A percentile compares a stretch with the other conserved stretches of the same genome.
phyloP scores from a whole-genome alignment of 306 rosid species.

The Cicer chorassanicum region DNA sequence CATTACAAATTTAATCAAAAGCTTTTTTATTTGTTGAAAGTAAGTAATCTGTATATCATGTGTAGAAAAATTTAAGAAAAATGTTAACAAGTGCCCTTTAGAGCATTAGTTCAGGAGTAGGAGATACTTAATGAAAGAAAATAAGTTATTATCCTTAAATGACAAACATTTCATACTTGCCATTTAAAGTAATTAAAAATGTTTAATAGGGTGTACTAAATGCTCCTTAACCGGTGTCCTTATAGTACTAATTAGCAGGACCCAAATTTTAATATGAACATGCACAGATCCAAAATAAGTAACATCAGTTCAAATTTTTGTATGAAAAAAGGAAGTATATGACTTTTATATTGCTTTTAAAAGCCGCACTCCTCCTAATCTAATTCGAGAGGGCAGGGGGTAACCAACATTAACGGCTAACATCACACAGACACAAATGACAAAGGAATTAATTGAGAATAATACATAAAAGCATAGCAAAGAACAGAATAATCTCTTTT shows the following conservation, averaged over 20 bases:
- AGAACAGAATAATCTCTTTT: conserved; percentile 9
- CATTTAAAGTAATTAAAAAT: no score
- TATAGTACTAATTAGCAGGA: background rate
- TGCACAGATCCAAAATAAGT: background rate
- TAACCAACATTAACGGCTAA: background rate
- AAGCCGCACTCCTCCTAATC: background rate
- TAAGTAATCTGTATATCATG: no score
- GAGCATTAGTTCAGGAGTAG: no score
- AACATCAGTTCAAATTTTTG: background rate
- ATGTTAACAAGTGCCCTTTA: no score
- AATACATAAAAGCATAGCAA: background rate
- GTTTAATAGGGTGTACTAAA: no score
- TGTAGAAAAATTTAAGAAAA: no score
- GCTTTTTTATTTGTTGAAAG: background rate
- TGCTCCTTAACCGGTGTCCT: no score
- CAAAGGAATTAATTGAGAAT: background rate
- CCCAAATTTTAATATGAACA: background rate
- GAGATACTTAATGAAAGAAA: no score
- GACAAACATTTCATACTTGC: no score
- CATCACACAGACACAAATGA: background rate
- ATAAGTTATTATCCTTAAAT: no score
- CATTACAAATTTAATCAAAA: background rate
- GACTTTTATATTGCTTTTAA: background rate
- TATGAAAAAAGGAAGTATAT: background rate
- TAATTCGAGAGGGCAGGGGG: background rate